Evolutionary conservation across 257 asterid genomes (phyloP).

Genomic region (Capsicum baccatum): DNA sequence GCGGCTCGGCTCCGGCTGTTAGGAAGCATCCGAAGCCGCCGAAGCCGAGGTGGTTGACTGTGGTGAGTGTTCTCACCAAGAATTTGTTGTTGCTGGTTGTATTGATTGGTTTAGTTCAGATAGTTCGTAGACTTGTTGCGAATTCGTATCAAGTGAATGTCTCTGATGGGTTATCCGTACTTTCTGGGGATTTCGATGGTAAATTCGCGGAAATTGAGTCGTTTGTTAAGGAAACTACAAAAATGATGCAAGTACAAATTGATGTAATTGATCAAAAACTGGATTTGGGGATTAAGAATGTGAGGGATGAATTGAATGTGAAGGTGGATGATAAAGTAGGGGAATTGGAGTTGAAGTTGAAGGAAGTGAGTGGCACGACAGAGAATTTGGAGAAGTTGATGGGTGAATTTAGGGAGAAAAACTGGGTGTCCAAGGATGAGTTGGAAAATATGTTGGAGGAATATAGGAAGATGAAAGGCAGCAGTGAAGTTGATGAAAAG

Average conservation of each 20-base stretch:
- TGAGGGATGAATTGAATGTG: slow-evolving; percentile 59
- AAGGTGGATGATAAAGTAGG: slow-evolving; percentile 51
- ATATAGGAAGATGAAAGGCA: slow-evolving; percentile 50
- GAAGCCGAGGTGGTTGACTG: slow-evolving; percentile 79
- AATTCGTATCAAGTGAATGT: slow-evolving; percentile 36
- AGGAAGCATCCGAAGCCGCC: slow-evolving; percentile 37
- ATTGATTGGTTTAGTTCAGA: slow-evolving; percentile 57
- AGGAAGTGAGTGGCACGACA: slow-evolving; percentile 60
- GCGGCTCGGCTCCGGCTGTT: slow-evolving; percentile 39
- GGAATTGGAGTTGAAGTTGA: slow-evolving; percentile 58
- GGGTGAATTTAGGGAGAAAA: slow-evolving; percentile 50
- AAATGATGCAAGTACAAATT: slow-evolving; percentile 86
- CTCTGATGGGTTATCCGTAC: slow-evolving; percentile 41
- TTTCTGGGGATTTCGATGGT: slow-evolving; percentile 65
- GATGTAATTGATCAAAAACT: slow-evolving; percentile 62
- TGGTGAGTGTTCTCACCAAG: slow-evolving; percentile 59
- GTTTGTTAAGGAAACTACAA: slow-evolving; percentile 57
- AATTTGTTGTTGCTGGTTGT: slow-evolving; percentile 57
- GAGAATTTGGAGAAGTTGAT: slow-evolving; percentile 69
- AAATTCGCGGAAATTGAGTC: slow-evolving; percentile 61
- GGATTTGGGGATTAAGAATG: slow-evolving; percentile 50
- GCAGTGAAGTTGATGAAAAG: slow-evolving; percentile 38
- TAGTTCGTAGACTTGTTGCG: slow-evolving; percentile 52
- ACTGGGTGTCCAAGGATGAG: slow-evolving; percentile 70
- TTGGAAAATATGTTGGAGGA: slow-evolving; percentile 64